Evolutionary conservation across 1,139 yeast species (phyloP).

Genomic region (Pichia inconspicua): DNA sequence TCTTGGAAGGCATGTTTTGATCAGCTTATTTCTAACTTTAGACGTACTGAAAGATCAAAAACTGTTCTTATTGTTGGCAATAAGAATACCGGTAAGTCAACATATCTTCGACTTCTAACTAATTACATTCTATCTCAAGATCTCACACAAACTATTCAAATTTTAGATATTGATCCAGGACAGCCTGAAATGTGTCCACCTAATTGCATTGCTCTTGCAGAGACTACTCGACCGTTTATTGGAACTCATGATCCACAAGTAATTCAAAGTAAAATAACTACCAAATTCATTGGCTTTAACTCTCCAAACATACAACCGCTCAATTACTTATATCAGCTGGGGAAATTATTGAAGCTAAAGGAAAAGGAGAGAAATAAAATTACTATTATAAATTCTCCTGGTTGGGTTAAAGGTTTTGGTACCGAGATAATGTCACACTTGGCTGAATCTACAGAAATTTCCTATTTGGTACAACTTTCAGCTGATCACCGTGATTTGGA

Average conservation of each 20-base stretch:
- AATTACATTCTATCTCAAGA: constrained; percentile 33
- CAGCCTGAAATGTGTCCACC: constrained; percentile 78
- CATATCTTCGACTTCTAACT: constrained; percentile 49
- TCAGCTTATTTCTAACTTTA: constrained; percentile 6
- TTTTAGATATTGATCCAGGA: constrained; percentile 84
- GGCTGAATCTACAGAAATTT: constrained; percentile 42
- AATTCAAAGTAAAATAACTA: constrained; percentile 25
- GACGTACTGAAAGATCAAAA: constrained; percentile 5
- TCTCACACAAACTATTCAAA: constrained; percentile 27
- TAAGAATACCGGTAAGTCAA: constrained; percentile 82
- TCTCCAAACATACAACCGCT: constrained; percentile 68
- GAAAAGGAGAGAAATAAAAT: constrained; percentile 29
- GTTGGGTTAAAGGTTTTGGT: constrained; percentile 92
- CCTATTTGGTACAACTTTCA: constrained; percentile 41
- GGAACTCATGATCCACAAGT: constrained; percentile 28
- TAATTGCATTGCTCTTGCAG: constrained; percentile 50
- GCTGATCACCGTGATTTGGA: constrained; percentile 7
- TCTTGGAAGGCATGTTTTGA: constrained; percentile 20
- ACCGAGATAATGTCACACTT: constrained; percentile 51
- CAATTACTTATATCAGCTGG: constrained; percentile 42
- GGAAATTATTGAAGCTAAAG: constrained; percentile 31
- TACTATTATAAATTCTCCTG: constrained; percentile 74
- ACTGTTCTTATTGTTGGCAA: constrained; percentile 46
- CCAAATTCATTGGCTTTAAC: constrained; percentile 54
- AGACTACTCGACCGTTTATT: constrained; percentile 27